Percentiles rank a stretch among this genome's conserved stretches.
Conservation (phyloP, 140 eudicot species). For the Ambrosia hybrid region DNA sequence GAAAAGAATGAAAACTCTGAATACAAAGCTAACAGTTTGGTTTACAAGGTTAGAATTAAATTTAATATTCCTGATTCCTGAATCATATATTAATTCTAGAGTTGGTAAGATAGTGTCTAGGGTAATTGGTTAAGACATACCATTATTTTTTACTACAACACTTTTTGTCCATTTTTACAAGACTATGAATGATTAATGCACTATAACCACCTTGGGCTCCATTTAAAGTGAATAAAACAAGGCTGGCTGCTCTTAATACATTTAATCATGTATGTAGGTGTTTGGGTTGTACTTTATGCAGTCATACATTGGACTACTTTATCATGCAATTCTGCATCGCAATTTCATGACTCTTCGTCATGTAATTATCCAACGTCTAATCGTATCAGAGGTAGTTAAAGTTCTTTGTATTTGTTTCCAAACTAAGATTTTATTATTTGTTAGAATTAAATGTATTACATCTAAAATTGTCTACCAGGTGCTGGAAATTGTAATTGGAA, state of each 20-base stretch:
- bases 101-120: slow-evolving; percentile 64
- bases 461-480: slow-evolving; percentile 45
- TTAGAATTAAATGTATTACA: neutral
- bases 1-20: too few species aligned
- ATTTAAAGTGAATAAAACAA: slow-evolving; percentile 61
- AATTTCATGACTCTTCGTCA: too few species aligned
- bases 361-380: slow-evolving; percentile 75
- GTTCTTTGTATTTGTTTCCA: neutral
- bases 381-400: slow-evolving; percentile 67
- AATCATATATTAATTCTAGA: slow-evolving; percentile 47
- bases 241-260: slow-evolving; percentile 53
- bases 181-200: too few species aligned
- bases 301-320: too few species aligned
- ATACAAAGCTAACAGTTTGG: too few species aligned
- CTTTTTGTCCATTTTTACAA: too few species aligned
- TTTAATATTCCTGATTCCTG: slow-evolving; percentile 36
- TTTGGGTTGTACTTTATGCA: slow-evolving; percentile 62
- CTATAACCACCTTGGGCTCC: slow-evolving; percentile 56
- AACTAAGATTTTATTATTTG: neutral
- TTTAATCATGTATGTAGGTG: slow-evolving; percentile 70
- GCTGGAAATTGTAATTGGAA: slow-evolving; percentile 71
- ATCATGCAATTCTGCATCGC: too few species aligned
- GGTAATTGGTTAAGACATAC: slow-evolving; percentile 43
- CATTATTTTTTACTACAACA: too few species aligned
- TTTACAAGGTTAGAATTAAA: neutral